phyloP scores from a whole-genome alignment of 257 asterid species.

The Echium plantagineum region DNA sequence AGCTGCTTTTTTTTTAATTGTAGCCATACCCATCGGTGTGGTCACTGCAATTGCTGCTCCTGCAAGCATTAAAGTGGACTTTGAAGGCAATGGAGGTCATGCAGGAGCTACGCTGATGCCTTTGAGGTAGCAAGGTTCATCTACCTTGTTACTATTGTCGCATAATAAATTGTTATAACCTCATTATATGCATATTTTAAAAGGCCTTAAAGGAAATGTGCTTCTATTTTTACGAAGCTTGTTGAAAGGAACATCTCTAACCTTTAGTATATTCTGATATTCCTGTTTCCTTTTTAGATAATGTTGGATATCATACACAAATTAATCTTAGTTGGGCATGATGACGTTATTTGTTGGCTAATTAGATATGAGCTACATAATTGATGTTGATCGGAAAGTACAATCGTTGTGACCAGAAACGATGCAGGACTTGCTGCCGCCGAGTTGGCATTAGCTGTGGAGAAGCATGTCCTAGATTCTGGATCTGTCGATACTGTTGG shows the following conservation, averaged over 20 bases:
- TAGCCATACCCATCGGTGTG: conserved; percentile 63
- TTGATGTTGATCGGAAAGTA: neutral
- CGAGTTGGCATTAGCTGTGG: conserved; percentile 82
- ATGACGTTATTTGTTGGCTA: neutral
- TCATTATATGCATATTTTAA: no score
- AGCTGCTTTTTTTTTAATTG: conserved; percentile 8
- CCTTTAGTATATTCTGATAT: no score
- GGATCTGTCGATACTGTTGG: conserved; percentile 96
- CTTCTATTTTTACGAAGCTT: no score
- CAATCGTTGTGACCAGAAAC: conserved; percentile 41
- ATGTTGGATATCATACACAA: no score
- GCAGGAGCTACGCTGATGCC: conserved; percentile 98
- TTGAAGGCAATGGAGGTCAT: conserved; percentile 95
- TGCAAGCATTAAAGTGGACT: conserved; percentile 85
- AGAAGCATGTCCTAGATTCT: conserved; percentile 76
- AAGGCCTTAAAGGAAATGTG: no score
- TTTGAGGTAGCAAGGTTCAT: conserved; percentile 30
- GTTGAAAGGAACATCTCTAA: no score
- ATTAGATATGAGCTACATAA: neutral
- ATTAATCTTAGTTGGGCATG: no score
- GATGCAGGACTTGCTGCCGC: conserved; percentile 99
- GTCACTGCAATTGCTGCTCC: conserved; percentile 99
- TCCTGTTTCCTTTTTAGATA: no score
- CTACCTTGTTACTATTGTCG: neutral
- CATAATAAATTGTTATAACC: neutral